Conservation (phyloP, 139 green algal species). For the Chlamydomonas urium region DNA sequence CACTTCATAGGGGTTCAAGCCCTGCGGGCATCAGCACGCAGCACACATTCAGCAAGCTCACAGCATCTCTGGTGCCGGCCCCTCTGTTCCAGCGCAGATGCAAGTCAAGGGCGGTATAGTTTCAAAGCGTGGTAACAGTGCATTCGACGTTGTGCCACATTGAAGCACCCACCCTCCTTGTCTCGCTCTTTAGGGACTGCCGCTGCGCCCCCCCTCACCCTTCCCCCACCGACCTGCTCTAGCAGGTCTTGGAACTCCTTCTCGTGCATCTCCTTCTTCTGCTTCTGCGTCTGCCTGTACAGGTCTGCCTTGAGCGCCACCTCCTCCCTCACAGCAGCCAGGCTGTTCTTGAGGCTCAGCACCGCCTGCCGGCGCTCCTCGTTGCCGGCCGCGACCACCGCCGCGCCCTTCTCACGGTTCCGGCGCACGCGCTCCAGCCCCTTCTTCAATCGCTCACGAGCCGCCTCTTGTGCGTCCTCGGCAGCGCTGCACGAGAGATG, state of each 20-base stretch:
- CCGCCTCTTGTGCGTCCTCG: slow-evolving; percentile 17
- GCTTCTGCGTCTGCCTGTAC: slow-evolving; percentile 37
- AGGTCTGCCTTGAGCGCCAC: slow-evolving; percentile 20
- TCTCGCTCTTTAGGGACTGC: too few relatives aligned
- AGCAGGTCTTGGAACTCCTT: slow-evolving; percentile 40
- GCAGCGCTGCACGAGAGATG: slow-evolving; percentile 22
- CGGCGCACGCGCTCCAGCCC: slow-evolving; percentile 16
- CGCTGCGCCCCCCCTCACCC: too few relatives aligned
- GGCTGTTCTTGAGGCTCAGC: slow-evolving; percentile 31
- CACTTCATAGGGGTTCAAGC: slow-evolving; percentile 58
- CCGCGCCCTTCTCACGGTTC: slow-evolving; percentile 6
- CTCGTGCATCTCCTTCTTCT: slow-evolving; percentile 33
- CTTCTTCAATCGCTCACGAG: slow-evolving; percentile 19
- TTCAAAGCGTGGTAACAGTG: too few relatives aligned
- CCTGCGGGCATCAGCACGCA: too few relatives aligned
- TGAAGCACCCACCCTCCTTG: too few relatives aligned
- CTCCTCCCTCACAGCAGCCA: slow-evolving; percentile 11
- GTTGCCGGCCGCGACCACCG: slow-evolving; percentile 23
- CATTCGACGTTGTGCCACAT: too few relatives aligned
- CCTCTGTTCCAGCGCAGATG: too few relatives aligned
- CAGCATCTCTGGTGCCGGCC: too few relatives aligned
- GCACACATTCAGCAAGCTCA: too few relatives aligned
- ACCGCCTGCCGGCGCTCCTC: slow-evolving; percentile 24
- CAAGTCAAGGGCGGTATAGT: too few relatives aligned
- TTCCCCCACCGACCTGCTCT: too few relatives aligned